Conservation (phyloP, 2,329 filamentous ascomycete species). For the Anthostomella pinea region DNA sequence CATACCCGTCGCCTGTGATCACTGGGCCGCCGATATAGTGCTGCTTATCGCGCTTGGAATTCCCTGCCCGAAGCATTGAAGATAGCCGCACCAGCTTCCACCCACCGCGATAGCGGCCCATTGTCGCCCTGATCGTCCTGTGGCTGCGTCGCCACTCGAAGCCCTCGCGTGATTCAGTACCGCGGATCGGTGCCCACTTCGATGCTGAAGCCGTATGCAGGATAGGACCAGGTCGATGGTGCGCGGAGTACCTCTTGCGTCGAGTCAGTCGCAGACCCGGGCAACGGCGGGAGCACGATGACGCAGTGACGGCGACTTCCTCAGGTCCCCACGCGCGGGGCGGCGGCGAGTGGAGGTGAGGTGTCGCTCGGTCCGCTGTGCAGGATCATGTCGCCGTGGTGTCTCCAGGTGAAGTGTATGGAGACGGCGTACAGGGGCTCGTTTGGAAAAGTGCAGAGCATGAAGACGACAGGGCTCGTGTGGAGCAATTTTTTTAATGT, state of each 20-base stretch:
- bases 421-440: slow-evolving; percentile 11
- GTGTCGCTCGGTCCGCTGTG: slow-evolving; percentile 8
- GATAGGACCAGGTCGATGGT: neutral
- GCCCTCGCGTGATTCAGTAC: slow-evolving; percentile 5
- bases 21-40: neutral
- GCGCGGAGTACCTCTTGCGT: slow-evolving; percentile 7
- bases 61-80: neutral
- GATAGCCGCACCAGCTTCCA: slow-evolving; percentile 12
- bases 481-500: too few species aligned
- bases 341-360: slow-evolving; percentile 6
- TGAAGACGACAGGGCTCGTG: slow-evolving; percentile 7
- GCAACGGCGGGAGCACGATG: slow-evolving; percentile 11
- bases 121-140: neutral
- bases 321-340: slow-evolving; percentile 2
- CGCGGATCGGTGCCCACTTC: slow-evolving; percentile 4
- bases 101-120: slow-evolving; percentile 6
- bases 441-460: slow-evolving; percentile 3
- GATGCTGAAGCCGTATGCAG: slow-evolving; percentile 9
- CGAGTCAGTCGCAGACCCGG: slow-evolving; percentile 5
- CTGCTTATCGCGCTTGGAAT: neutral
- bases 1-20: slow-evolving; percentile 21
- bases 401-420: slow-evolving; percentile 6
- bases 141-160: slow-evolving; percentile 13
- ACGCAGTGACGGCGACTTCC: slow-evolving; percentile 6
- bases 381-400: slow-evolving; percentile 8